Base-by-base conservation (phyloP, 1,139 yeast genomes). In the Pichia sp. region DNA sequence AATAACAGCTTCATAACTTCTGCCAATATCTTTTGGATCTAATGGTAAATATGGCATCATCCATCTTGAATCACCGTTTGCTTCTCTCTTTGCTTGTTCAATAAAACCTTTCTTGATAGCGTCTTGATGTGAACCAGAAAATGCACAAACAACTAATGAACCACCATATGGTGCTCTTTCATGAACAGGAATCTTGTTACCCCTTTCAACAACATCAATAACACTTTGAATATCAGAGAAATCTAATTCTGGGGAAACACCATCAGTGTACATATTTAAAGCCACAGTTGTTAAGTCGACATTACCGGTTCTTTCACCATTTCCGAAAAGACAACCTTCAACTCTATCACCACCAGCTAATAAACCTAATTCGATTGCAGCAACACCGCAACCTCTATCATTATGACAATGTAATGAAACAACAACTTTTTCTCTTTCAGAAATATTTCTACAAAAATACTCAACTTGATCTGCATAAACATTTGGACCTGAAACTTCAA, bases 231-330 rank as follows among this genome's bases (percentile, higher is more conserved):
- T 74, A 60, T 92, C 94, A 30, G 95, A 81, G 59, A 90, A 87
- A 68, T 92, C 97, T 56, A 92, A 70, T 30, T 82, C 70, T 50
- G 97, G 97, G 30, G 84, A 64, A 37, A 89, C 79, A 52, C 97
- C 97, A 67, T 92, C 96, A 34, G 97, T 92, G 70, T 89, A 90
- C 71, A 92, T 71, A 67, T 92, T 92, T 55, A 92, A 73, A 3
- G 96, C 97, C 51, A 92, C 76, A 12, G 97, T 90, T 44, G 90
- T 95, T 48, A 92, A 71, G 66, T 92, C 98, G 53, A 92, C 97
- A 64, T 92, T 92, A 64, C 98, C 97, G 27, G 98, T 92, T 69
- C 97, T 82, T 74, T 92, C 98, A 63, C 98, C 97, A 65, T 90
- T 92, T 55, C 97, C 97, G 60, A 92, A 92, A 50, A 92, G 71